Conservation (phyloP, 164 flowering plant genomes). For the Magnolia officinalis region DNA sequence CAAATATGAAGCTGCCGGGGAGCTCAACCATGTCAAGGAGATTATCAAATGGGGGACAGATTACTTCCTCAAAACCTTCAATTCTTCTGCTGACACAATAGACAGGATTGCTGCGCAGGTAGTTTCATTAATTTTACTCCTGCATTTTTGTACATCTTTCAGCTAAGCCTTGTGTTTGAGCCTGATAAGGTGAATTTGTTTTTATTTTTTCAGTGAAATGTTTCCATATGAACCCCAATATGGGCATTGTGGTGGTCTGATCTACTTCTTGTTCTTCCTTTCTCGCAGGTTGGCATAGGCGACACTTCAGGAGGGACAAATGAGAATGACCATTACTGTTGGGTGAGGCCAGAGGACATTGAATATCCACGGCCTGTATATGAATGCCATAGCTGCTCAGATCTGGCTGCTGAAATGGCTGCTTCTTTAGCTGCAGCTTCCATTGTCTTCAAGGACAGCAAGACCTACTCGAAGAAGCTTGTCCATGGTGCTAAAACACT, state of each 20-base stretch:
- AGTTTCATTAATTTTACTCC: conserved; percentile 2
- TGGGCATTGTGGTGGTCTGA: not conserved
- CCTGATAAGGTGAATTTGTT: not conserved
- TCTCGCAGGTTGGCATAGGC: conserved; percentile 68
- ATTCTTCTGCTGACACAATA: conserved; percentile 68
- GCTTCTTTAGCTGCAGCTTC: conserved; percentile 96
- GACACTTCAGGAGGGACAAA: conserved; percentile 60
- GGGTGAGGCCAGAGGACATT: conserved; percentile 98
- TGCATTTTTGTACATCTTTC: not conserved
- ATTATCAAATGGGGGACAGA: conserved; percentile 91
- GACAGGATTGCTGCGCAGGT: conserved; percentile 67
- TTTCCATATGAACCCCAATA: not conserved
- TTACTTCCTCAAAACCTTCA: conserved; percentile 88
- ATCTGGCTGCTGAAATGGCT: conserved; percentile 97
- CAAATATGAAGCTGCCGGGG: conserved; percentile 87
- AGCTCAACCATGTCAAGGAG: conserved; percentile 81
- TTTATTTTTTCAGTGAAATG: not conserved
- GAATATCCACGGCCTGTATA: conserved; percentile 68
- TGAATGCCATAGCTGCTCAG: conserved; percentile 70
- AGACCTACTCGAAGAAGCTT: conserved; percentile 86
- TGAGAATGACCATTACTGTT: conserved; percentile 93
- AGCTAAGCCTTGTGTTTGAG: not conserved
- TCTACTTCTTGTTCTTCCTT: not conserved
- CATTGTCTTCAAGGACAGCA: conserved; percentile 93
- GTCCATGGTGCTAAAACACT: conserved; percentile 90